Base-by-base conservation (phyloP, 2,329 filamentous ascomycete species). In the Torrubiella hemipterigena region DNA sequence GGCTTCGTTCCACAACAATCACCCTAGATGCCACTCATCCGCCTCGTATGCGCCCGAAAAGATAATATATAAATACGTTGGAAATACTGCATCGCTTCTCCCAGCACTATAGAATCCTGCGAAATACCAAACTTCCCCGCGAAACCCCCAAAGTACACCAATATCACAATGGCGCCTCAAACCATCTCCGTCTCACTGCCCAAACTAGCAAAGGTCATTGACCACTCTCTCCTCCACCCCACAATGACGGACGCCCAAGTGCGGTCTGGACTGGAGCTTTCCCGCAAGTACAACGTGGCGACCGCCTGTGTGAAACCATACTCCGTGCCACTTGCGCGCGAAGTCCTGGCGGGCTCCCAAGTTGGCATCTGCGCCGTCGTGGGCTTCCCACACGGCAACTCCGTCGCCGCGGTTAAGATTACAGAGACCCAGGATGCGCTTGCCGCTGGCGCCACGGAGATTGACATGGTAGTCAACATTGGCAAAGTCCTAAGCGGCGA, bases 151-250 rank as follows among this genome's bases (percentile, higher is more conserved):
- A 10, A 17, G 12, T 28, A 5, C n/a, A 6, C 23, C 6, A 7
- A 7, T n/a, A n/a, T n/a, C n/a, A 18, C 21, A 19, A 31, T 31
- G 29, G 28, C 20, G 23, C 23, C 35, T 45, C 41, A 47, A 32
- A 50, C 51, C 17, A 46, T 66, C 39, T 52, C 42, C 2, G 55
- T 66, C n/a, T 59, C 61, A 14, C 46, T 67, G 0, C 38, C 46
- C 20, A 55, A 66, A 36, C 47, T 73, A 32, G 65, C 67, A 39
- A 66, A 67, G 40, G 58, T 59, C 50, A 75, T 77, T 40, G 71
- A 77, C 40, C 71, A 76, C 48, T 74, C 69, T 10, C 61, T 77
- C 69, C 58, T 77, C 1, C 70, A 75, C 42, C 73, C 73, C 5
- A 73, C 69, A 31, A 63, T 77, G 58, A 74, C 71, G 7, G 70